These are phyloP conservation scores for Xylaria sp. DNA, from an alignment of 2,329 filamentous ascomycete genomes.

Conservation along the genomic window DNA sequence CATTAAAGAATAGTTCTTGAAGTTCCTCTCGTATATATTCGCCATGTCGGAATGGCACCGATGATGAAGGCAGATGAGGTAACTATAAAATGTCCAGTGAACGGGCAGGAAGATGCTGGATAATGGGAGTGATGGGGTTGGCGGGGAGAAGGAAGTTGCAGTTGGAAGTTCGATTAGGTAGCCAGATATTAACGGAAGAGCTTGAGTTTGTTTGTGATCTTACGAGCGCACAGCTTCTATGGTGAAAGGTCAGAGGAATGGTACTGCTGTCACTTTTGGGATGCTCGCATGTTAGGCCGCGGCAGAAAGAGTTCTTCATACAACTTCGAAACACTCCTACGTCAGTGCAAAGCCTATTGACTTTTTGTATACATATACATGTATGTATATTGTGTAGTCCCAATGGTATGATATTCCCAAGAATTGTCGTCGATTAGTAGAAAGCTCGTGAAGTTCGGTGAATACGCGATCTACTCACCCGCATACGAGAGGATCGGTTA, in stretches of 20 bases:
- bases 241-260: background rate
- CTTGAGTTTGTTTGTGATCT: background rate
- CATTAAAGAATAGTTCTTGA: conserved; percentile 8
- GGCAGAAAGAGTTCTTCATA: background rate
- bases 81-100: background rate
- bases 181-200: background rate
- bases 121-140: background rate
- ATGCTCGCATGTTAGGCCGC: too few relatives aligned
- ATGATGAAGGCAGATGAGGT: background rate
- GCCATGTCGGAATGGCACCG: background rate
- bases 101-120: background rate
- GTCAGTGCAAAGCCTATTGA: too few relatives aligned
- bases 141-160: background rate
- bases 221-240: background rate
- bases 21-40: conserved; percentile 19
- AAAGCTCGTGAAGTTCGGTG: too few relatives aligned
- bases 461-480: too few relatives aligned
- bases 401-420: too few relatives aligned
- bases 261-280: background rate
- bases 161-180: background rate
- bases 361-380: too few relatives aligned
- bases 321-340: too few relatives aligned
- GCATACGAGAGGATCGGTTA: too few relatives aligned
- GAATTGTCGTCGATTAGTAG: too few relatives aligned
- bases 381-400: too few relatives aligned